A percentile compares a stretch with the other conserved stretches of the same genome.
These are phyloP conservation scores for Gamarada debralockiae DNA, from an alignment of 495 filamentous ascomycete species.

Conservation along the genomic window DNA sequence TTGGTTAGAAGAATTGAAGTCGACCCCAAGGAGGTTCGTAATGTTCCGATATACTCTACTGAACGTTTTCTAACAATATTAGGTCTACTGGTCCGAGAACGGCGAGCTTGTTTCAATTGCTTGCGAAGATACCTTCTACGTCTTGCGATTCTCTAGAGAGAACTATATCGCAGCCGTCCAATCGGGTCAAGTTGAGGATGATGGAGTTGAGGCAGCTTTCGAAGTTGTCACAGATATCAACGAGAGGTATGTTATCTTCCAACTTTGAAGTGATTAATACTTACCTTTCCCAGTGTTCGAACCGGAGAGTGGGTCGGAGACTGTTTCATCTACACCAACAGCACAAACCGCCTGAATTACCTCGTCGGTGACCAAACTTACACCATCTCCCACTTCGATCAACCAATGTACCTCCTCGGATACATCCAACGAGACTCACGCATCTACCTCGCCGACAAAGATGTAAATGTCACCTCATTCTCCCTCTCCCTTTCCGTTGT, in stretches of 20 bases:
- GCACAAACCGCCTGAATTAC: constrained; percentile 95
- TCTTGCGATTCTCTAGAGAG: constrained; percentile 85
- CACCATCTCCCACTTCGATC: constrained; percentile 97
- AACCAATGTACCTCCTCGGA: constrained; percentile 89
- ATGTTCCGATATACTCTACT: not conserved
- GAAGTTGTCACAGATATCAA: constrained; percentile 93
- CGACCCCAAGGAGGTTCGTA: constrained; percentile 70
- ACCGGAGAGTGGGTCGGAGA: constrained; percentile 99
- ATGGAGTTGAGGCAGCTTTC: constrained; percentile 96
- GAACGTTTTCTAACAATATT: constrained; percentile 15
- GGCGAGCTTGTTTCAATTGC: constrained; percentile 91
- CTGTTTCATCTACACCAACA: constrained; percentile 98
- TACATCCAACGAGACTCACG: constrained; percentile 92
- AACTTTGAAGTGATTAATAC: not conserved
- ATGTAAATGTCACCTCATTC: constrained; percentile 87
- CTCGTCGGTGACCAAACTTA: constrained; percentile 97
- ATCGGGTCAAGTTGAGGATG: constrained; percentile 80
- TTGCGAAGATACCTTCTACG: constrained; percentile 94
- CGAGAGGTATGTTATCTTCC: constrained; percentile 56
- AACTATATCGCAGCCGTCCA: constrained; percentile 79
- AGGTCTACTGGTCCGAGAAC: constrained; percentile 97
- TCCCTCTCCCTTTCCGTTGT: constrained; percentile 89
- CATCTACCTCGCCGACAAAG: constrained; percentile 93
- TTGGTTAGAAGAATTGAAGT: constrained; percentile 94
- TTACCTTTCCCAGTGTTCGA: constrained; percentile 54